Base-by-base conservation (phyloP, 1,284 basidiomycete species). In the Malassezia restricta region DNA sequence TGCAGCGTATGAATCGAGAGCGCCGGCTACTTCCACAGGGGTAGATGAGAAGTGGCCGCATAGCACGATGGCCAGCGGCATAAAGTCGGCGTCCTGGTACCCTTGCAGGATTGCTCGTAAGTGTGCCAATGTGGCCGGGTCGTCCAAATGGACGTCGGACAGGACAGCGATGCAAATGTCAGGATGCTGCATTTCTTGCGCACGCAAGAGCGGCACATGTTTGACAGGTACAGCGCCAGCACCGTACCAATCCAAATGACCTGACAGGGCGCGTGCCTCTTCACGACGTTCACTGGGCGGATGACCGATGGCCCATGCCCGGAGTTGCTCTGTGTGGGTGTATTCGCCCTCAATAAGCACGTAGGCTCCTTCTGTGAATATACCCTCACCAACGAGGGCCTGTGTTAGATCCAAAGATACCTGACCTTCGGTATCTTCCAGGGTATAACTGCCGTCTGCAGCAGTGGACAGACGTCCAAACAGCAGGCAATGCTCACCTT, bases 261-360 rank as follows among this genome's bases (percentile, higher is more conserved):
- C 62, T 2, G 38, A 32, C 5, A 40, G 27, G 58, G 53, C 3
- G 49, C 64, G 45, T 8, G 65, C 67, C 7, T 52, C 54, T 8
- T 55, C 58, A 12, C 68, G 54, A 0, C 57, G 51, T 44, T 73
- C 70, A 46, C 59, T 61, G 2, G 94, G 94, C 1, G 94, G 94
- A 74, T 98, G 92, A 1, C 94, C 92, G 61, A 99, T 85, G 7
- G 91, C 94, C 59, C 89, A 82, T 6, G 95, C 89, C 54, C 84
- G 79, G 49, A 99, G 78, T 1, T 81, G 85, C 45, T 85, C 86
- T 29, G 96, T 87, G 55, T 89, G 83, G 0, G 87, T 95, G 71
- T 96, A 99, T 67, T 91, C 87, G 31, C 94, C 94, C 75, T 98
- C 94, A 0, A 96, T 83, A 8, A 99, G 79, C 1, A 90, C 87